Evolutionary conservation across 495 filamentous ascomycete species (phyloP).

Genomic region (Darksidea phi): DNA sequence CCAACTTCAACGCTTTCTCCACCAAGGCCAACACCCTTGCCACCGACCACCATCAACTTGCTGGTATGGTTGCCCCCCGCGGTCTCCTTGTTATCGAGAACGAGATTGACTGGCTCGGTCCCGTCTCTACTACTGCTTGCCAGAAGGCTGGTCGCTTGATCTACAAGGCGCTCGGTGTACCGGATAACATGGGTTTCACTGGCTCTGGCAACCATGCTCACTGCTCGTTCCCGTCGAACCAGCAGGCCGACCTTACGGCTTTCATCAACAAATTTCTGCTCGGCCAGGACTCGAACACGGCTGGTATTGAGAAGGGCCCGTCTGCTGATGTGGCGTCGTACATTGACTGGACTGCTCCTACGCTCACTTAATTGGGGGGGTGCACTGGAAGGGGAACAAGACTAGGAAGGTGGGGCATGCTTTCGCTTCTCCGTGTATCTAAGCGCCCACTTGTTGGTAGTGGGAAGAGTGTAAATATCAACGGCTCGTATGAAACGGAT

Average conservation of each 20-base stretch:
- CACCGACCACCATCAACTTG: constrained; percentile 48
- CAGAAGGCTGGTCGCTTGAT: constrained; percentile 53
- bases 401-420: neutral
- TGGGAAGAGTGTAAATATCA: neutral
- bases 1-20: constrained; percentile 40
- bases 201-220: constrained; percentile 54
- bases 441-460: constrained; percentile 10
- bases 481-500: neutral
- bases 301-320: constrained; percentile 40
- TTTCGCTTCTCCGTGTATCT: constrained; percentile 13
- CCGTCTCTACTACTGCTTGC: constrained; percentile 51
- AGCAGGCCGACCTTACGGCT: constrained; percentile 52
- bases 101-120: constrained; percentile 49
- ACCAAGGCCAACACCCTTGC: constrained; percentile 37
- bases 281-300: constrained; percentile 37
- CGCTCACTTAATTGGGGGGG: constrained; percentile 28
- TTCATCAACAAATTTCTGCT: constrained; percentile 58
- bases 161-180: constrained; percentile 52
- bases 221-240: constrained; percentile 53
- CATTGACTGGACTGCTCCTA: constrained; percentile 42
- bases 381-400: neutral
- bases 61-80: constrained; percentile 46
- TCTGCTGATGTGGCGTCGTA: constrained; percentile 31
- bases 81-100: constrained; percentile 49
- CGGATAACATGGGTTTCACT: constrained; percentile 52